phyloP scores from a whole-genome alignment of 2,329 filamentous ascomycete species.

The Alternaria gaisen region DNA sequence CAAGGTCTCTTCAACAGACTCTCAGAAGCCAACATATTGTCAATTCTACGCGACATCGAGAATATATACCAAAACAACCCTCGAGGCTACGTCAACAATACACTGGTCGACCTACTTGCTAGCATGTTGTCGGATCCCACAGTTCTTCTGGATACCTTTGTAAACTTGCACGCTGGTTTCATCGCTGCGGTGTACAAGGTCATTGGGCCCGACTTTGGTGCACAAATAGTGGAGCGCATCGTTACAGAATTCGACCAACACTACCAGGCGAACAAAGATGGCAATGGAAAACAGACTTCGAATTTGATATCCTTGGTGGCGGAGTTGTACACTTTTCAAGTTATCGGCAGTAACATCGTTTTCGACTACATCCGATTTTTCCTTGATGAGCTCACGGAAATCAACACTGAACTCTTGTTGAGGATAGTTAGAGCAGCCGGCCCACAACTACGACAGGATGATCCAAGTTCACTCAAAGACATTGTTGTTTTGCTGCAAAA shows the following conservation, averaged over 20 bases:
- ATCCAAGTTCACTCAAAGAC: constrained; percentile 86
- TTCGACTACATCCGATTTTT: constrained; percentile 91
- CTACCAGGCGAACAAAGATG: constrained; percentile 59
- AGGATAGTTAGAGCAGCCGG: constrained; percentile 83
- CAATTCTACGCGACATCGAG: constrained; percentile 83
- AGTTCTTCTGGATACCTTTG: constrained; percentile 83
- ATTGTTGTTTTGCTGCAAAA: constrained; percentile 83
- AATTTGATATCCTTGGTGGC: constrained; percentile 86
- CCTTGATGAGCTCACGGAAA: constrained; percentile 76
- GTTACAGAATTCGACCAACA: constrained; percentile 77
- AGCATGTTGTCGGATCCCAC: constrained; percentile 82
- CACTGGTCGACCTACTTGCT: constrained; percentile 78
- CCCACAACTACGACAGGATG: constrained; percentile 84
- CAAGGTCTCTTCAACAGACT: constrained; percentile 93
- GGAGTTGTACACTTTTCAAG: constrained; percentile 90
- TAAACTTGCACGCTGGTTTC: constrained; percentile 90
- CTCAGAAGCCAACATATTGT: constrained; percentile 87
- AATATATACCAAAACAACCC: constrained; percentile 84
- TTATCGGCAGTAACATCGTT: constrained; percentile 81
- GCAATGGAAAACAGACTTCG: constrained; percentile 65
- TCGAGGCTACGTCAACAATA: constrained; percentile 86
- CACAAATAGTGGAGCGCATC: constrained; percentile 80
- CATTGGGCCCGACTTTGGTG: constrained; percentile 87
- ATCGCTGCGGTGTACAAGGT: constrained; percentile 87
- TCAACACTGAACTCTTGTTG: constrained; percentile 87